These are phyloP conservation scores for Pythium oligandrum DNA, from an alignment of 352 stramenopile genomes.

Conservation along the genomic window DNA sequence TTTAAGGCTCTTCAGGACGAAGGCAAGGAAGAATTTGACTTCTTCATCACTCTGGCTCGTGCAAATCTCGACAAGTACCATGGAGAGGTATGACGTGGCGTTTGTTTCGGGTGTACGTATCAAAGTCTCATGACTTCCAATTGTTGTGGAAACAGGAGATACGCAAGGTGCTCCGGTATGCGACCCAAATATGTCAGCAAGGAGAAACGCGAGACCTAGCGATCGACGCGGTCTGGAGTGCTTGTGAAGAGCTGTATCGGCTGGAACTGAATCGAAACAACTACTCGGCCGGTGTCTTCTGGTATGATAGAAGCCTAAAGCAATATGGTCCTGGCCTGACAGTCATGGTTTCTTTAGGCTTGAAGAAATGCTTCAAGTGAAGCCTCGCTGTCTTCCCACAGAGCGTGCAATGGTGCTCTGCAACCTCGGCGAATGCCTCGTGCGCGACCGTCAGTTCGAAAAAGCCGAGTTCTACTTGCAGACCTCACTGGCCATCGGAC, in stretches of 20 bases:
- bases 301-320: neutral
- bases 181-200: neutral
- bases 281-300: neutral
- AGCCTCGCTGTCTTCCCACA: slow-evolving; percentile 4
- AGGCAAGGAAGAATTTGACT: slow-evolving; percentile 2
- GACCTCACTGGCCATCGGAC: slow-evolving; percentile 15
- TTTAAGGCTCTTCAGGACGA: neutral
- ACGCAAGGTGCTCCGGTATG: slow-evolving; percentile 3
- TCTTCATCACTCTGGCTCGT: slow-evolving; percentile 1
- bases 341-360: slow-evolving; percentile 8
- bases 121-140: neutral
- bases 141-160: slow-evolving; percentile 10
- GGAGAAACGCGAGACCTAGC: neutral
- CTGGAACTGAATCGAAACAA: slow-evolving; percentile 2
- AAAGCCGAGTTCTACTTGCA: slow-evolving; percentile 25
- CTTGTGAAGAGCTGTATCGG: slow-evolving; percentile 3
- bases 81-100: slow-evolving; percentile 4
- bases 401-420: slow-evolving; percentile 11
- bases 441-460: slow-evolving; percentile 12
- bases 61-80: slow-evolving; percentile 9
- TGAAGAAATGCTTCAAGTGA: slow-evolving; percentile 14
- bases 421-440: slow-evolving; percentile 17
- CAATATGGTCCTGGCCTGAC: no score
- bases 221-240: slow-evolving; percentile 1
- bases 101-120: no score